phyloP scores from a whole-genome alignment of 2,329 filamentous ascomycete genomes.

The Beauveria brongniartii region DNA sequence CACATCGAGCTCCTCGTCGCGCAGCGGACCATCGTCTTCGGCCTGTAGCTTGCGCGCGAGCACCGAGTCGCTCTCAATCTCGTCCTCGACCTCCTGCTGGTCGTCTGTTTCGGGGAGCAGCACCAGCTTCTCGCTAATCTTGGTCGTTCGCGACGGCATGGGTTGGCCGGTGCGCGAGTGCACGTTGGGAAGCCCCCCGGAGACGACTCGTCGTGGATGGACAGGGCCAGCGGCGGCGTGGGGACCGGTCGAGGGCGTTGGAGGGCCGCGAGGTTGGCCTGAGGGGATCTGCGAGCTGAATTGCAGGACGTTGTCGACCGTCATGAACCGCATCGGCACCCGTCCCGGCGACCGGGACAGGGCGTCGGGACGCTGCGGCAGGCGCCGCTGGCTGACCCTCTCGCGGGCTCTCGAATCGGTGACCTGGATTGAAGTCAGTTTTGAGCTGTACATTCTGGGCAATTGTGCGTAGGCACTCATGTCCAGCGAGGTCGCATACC shows the following conservation, averaged over 20 bases:
- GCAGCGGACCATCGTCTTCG: slow-evolving; percentile 56
- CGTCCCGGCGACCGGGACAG: slow-evolving; percentile 22
- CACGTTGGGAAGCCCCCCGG: slow-evolving; percentile 32
- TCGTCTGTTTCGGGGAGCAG: slow-evolving; percentile 74
- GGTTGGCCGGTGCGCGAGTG: slow-evolving; percentile 43
- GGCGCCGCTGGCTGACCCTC: slow-evolving; percentile 24
- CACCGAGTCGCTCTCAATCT: slow-evolving; percentile 38
- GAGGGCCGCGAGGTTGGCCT: slow-evolving; percentile 73
- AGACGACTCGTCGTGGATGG: slow-evolving; percentile 21
- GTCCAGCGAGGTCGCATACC: slow-evolving; percentile 6
- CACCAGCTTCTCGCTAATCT: slow-evolving; percentile 95
- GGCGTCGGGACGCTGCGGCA: slow-evolving; percentile 26
- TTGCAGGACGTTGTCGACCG: slow-evolving; percentile 90
- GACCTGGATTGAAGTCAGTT: slow-evolving; percentile 20
- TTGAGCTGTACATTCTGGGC: slow-evolving; percentile 10
- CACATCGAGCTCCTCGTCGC: slow-evolving; percentile 60
- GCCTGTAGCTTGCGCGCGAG: slow-evolving; percentile 35
- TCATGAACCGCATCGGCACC: slow-evolving; percentile 64
- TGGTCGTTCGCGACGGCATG: slow-evolving; percentile 79
- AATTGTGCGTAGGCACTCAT: not conserved
- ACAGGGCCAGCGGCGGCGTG: slow-evolving; percentile 14
- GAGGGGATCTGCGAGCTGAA: slow-evolving; percentile 93
- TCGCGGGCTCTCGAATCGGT: slow-evolving; percentile 29
- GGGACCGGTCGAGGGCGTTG: slow-evolving; percentile 35
- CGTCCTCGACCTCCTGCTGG: slow-evolving; percentile 49